A percentile compares a stretch with the other conserved stretches of the same genome.
Conservation (phyloP, 768 basidiomycete species). For the Leccinum subgranulosum region DNA sequence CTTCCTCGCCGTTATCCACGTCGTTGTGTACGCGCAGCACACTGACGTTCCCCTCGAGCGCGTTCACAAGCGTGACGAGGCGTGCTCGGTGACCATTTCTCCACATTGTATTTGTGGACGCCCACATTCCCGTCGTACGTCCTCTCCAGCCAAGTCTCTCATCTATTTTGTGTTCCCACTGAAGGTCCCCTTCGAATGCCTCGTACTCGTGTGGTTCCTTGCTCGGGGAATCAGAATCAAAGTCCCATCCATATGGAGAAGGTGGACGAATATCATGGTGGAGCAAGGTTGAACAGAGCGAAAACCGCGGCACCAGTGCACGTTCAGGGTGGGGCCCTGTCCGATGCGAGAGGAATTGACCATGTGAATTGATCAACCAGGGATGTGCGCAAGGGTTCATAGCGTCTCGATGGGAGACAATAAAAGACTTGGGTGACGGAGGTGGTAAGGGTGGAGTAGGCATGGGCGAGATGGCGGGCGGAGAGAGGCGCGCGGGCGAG, state of each 20-base stretch:
- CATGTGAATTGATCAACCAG: constrained; percentile 38
- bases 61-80: constrained; percentile 43
- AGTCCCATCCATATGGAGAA: constrained; percentile 45
- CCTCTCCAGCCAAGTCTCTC: constrained; percentile 72
- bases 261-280: constrained; percentile 57
- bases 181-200: constrained; percentile 46
- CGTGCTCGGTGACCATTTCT: constrained; percentile 45
- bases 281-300: constrained; percentile 45
- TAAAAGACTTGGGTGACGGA: constrained; percentile 27
- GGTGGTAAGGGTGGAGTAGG: neutral
- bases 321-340: constrained; percentile 43
- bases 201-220: constrained; percentile 14
- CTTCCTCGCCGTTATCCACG: neutral
- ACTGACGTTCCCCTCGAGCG: constrained; percentile 37
- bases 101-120: constrained; percentile 43
- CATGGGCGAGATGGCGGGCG: constrained; percentile 26
- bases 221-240: constrained; percentile 27
- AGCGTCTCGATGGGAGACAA: constrained; percentile 32
- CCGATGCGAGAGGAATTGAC: constrained; percentile 48
- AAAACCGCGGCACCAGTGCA: constrained; percentile 49
- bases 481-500: constrained; percentile 27
- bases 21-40: constrained; percentile 35
- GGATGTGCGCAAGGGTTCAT: constrained; percentile 41
- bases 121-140: constrained; percentile 63
- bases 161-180: constrained; percentile 62